phyloP scores from a whole-genome alignment of 2,329 filamentous ascomycete species.

The Pseudogymnoascus sp. region DNA sequence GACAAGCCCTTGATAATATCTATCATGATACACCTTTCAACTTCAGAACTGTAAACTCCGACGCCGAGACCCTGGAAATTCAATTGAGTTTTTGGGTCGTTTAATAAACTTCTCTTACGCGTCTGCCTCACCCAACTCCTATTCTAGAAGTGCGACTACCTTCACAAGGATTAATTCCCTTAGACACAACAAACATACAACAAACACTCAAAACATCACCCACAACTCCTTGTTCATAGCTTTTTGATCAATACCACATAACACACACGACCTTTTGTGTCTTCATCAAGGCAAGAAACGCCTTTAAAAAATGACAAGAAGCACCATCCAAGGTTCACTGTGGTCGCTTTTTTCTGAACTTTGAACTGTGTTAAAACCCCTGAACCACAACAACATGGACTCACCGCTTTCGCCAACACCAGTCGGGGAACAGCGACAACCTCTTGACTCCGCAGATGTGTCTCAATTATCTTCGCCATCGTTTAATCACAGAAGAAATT shows the following conservation, averaged over 20 bases:
- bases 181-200: background rate
- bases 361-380: background rate
- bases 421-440: background rate
- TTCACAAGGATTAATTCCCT: background rate
- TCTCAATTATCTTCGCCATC: background rate
- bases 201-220: background rate
- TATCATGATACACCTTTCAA: background rate
- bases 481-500: background rate
- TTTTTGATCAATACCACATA: background rate
- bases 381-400: background rate
- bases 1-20: background rate
- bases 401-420: background rate
- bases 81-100: background rate
- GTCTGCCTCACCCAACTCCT: background rate
- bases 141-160: background rate
- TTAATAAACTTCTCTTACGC: background rate
- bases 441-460: background rate
- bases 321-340: background rate
- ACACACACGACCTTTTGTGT: background rate
- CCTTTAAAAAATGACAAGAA: background rate
- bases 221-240: background rate
- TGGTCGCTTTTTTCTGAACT: background rate
- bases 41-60: background rate
- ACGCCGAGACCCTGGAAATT: background rate
- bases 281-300: background rate